Conservation (phyloP, 1,284 basidiomycete genomes). For the Trichosporon inkin region DNA sequence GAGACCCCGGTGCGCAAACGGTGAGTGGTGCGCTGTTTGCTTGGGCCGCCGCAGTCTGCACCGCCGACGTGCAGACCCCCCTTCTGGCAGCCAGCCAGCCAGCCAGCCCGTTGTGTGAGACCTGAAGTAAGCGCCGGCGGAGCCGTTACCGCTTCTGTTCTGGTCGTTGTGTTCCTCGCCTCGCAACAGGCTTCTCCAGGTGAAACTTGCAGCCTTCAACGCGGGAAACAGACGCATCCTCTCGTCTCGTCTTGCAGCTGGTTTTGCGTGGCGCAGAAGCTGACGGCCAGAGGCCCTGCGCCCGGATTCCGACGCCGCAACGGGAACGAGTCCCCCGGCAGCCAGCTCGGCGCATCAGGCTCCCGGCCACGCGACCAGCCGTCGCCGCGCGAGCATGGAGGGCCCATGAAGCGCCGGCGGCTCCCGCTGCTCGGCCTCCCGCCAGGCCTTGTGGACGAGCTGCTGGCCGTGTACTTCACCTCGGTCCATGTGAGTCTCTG, state of each 20-base stretch:
- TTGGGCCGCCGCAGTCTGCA: too few species aligned
- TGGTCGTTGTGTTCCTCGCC: not conserved
- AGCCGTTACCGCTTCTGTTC: too few species aligned
- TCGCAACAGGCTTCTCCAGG: not conserved
- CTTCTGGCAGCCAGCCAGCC: too few species aligned
- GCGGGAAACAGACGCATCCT: too few species aligned
- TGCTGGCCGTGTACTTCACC: conserved; percentile 42
- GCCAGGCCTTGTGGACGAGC: conserved; percentile 30
- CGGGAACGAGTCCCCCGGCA: conserved; percentile 8
- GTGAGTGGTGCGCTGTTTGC: conserved; percentile 16
- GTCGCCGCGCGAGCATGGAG: not conserved
- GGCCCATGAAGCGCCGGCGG: conserved; percentile 12
- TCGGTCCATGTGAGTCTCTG: conserved; percentile 37
- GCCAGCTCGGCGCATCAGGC: not conserved
- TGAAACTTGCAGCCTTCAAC: not conserved
- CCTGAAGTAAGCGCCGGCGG: too few species aligned
- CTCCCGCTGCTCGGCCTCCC: conserved; percentile 29
- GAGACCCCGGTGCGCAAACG: conserved; percentile 31
- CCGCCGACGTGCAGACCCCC: too few species aligned
- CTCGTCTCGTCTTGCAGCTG: not conserved
- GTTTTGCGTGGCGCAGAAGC: not conserved
- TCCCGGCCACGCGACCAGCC: not conserved
- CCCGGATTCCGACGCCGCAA: conserved; percentile 19
- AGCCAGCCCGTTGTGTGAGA: too few species aligned
- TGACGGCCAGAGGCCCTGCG: conserved; percentile 15